Percentiles rank a stretch among this genome's conserved stretches.
Conservation (phyloP, 805 yeast species). For the Ogataea siamensis region DNA sequence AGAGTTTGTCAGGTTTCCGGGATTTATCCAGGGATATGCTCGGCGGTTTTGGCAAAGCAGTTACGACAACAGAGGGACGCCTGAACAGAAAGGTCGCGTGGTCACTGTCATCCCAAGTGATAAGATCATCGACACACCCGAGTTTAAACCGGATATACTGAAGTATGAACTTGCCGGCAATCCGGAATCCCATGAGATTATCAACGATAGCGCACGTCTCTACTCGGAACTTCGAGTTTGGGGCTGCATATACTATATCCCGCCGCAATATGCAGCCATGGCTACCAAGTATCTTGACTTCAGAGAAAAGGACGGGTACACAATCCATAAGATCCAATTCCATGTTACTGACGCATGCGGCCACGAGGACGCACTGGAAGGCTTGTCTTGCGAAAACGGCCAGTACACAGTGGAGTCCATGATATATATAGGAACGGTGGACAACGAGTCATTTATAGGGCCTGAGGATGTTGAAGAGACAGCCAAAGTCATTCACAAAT, state of each 20-base stretch:
- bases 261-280: conserved; percentile 55
- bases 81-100: conserved; percentile 83
- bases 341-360: conserved; percentile 37
- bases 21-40: conserved; percentile 70
- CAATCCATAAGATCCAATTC: conserved; percentile 65
- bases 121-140: conserved; percentile 43
- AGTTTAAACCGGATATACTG: conserved; percentile 43
- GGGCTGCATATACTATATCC: conserved; percentile 85
- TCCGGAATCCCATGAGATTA: conserved; percentile 16
- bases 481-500: conserved; percentile 54
- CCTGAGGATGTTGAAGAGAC: conserved; percentile 64
- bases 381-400: conserved; percentile 36
- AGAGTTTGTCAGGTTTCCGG: conserved; percentile 46
- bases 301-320: conserved; percentile 88
- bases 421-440: conserved; percentile 81
- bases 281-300: conserved; percentile 71
- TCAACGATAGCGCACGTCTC: conserved; percentile 24
- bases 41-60: conserved; percentile 92
- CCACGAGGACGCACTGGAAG: conserved; percentile 23
- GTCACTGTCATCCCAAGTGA: conserved; percentile 70
- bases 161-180: conserved; percentile 26
- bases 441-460: conserved; percentile 80
- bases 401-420: conserved; percentile 49
- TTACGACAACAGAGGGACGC: conserved; percentile 87
- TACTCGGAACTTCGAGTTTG: conserved; percentile 53